Base-by-base conservation (phyloP, 108 stramenopile species). In the Mediolabrus comicus region DNA sequence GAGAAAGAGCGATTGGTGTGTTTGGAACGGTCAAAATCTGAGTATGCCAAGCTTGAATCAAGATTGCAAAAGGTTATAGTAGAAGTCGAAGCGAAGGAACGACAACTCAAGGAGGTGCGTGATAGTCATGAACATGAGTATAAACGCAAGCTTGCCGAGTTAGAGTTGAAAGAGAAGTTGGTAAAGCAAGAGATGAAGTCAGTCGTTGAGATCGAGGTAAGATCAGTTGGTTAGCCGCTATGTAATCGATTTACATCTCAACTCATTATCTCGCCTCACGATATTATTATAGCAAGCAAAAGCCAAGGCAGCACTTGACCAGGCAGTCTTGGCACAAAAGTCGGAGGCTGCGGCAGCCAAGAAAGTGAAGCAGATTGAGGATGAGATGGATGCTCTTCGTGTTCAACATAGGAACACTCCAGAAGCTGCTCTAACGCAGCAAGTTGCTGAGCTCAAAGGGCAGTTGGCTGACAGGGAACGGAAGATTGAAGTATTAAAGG, bases 51-150 rank as follows among this genome's bases (percentile, higher is more conserved):
- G 35, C 36, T 83, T 34, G 79, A 83, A 41, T 53, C 53, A 13
- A 59, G 75, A 33, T 53, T 83, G 12, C 65, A 64, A 28, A 83
- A 80, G 46, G 69, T 65, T 7, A 59, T 83, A 27, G 10, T 57
- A 26, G 82, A 83, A 14, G 82, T 83, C 0, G 79, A 83, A 59
- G 31, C 72, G 53, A 75, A 76, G 34, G 82, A 83, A 46, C 26
- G 82, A 38, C 57, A 65, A 22, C 16, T 76, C 17, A 78, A 74
- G 35, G 68, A 70, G 10, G 30, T 65, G 58, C 79, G 80, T 24
- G 55, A 36, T 9, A 29, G 28, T 29, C 65, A 67, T 34, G 34
- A 67, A 24, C 59, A 64, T 53, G 82, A 83, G 59, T 68, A 51
- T 3, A 64, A 65, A 31, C 49, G 53, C 11, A 83, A 76, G 60